Evolutionary conservation across 1,284 basidiomycete species (phyloP).

Genomic region (Cerrena zonata): DNA sequence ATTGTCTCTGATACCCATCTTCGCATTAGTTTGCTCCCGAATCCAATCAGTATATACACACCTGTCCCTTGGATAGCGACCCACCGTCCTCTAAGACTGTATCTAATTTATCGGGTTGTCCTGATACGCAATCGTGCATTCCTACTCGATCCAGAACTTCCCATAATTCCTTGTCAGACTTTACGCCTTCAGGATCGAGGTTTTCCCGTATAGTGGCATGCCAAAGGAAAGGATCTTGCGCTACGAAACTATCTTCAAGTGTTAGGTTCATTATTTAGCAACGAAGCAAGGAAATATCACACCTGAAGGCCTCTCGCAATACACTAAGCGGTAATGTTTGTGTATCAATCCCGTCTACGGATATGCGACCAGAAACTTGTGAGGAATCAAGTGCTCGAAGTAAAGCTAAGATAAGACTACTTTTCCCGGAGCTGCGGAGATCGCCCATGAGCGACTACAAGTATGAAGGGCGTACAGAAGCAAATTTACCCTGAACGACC

Average conservation of each 20-base stretch:
- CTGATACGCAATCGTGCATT: neutral
- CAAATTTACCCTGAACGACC: neutral
- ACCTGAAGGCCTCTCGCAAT: neutral
- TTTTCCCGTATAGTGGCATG: neutral
- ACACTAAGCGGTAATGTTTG: neutral
- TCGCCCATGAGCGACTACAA: neutral
- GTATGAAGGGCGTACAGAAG: neutral
- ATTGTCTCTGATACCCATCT: too few relatives aligned
- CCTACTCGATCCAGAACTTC: neutral
- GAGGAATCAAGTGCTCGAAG: neutral
- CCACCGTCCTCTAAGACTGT: neutral
- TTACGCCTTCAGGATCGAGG: neutral
- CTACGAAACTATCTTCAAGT: neutral
- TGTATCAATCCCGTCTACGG: neutral
- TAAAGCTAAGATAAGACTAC: neutral
- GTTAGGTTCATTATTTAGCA: neutral
- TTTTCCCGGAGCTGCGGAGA: neutral
- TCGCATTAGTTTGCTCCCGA: too few relatives aligned
- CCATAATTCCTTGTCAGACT: neutral
- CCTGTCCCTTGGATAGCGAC: neutral
- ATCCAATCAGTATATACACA: too few relatives aligned
- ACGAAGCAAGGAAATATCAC: neutral
- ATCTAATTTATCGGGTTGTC: neutral
- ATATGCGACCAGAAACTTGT: neutral
- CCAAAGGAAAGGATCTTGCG: neutral